phyloP scores from a whole-genome alignment of 306 rosid species.

The Casuarina cunninghamiana region DNA sequence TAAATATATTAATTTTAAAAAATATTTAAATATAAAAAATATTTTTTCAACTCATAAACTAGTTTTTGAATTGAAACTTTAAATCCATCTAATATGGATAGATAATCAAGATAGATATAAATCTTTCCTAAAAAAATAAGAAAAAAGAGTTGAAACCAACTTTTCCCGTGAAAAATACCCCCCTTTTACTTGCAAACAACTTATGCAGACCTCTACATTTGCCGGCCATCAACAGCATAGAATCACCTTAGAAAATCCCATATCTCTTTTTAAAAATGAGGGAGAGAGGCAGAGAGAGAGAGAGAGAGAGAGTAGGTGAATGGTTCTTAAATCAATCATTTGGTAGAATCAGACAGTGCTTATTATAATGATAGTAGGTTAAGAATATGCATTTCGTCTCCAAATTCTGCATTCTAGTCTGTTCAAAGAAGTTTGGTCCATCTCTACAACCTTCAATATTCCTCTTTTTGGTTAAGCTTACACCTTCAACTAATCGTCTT shows the following conservation, averaged over 20 bases:
- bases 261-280: not conserved
- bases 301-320: not conserved
- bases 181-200: not conserved
- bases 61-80: no score
- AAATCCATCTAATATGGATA: no score
- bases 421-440: not conserved
- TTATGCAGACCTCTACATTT: not conserved
- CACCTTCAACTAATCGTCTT: no score
- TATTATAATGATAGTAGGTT: not conserved
- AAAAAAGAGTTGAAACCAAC: no score
- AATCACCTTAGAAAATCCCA: not conserved
- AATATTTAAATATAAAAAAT: no score
- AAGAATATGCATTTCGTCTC: not conserved
- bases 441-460: not conserved
- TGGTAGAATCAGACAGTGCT: not conserved
- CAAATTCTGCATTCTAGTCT: not conserved
- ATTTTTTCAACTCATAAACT: no score
- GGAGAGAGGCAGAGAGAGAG: not conserved
- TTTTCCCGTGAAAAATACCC: no score
- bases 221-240: not conserved
- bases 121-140: no score
- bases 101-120: no score
- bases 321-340: not conserved
- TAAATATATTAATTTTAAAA: no score
- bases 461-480: no score